Base-by-base conservation (phyloP, 2,329 filamentous ascomycete species). In the Colletotrichum filicis region DNA sequence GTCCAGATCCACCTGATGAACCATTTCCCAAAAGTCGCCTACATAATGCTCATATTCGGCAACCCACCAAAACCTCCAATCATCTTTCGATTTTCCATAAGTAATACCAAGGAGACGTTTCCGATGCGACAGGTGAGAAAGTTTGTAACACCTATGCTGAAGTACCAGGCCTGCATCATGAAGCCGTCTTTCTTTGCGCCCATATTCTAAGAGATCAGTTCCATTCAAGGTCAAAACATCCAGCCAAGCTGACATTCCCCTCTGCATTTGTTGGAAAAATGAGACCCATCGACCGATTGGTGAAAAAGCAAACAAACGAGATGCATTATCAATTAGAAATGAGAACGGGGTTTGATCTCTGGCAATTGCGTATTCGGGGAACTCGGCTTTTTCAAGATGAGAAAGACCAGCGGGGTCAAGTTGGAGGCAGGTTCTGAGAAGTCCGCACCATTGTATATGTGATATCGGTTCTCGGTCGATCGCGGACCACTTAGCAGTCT, bases 201-300 rank as follows among this genome's bases (percentile, higher is more conserved):
- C 79, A 28, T 80, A 80, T 1, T 35, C 32, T 0, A 74, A 2
- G 11, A 81, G 37, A 26, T 81, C 74, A 0, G 79, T 55, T 2
- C 75, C 32, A 11, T 28, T 58, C 4, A 26, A 12, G 1, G 9
- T 2, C 0, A 66, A 12, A 0, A n/a, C 9, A 1, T 5, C 22
- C 9, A 32, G 19, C 69, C 69, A 72, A 2, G 14, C 2, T 8
- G 22, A 7, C 2, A 63, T 9, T 3, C 16, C 30, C 1, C 37
- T 58, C 14, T 55, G 58, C 2, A 68, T 14, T 1, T 8, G 9
- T n/a, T 4, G 22, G 1, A 1, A 14, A n/a, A 3, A 2, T 19
- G 35, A 37, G 35, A 12, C 1, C 35, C 22, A 6, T 7, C 22
- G n/a, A 11, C 19, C n/a, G 9, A 1, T 8, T 30, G 14, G 5